Base-by-base conservation (phyloP, 495 filamentous ascomycete genomes). In the Daldinia grandis region DNA sequence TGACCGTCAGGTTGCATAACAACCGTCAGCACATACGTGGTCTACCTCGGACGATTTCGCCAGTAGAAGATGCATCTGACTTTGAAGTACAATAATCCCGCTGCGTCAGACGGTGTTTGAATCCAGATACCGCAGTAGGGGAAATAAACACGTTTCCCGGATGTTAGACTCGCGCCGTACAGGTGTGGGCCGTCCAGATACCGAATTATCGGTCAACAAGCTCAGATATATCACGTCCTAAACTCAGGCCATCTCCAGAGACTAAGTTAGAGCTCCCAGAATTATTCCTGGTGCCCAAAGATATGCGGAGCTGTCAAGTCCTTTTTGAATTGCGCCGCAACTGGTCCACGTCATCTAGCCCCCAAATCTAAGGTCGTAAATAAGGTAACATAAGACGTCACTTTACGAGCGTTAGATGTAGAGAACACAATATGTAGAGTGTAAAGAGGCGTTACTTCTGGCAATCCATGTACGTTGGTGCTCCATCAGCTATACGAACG, bases 321-420 rank as follows among this genome's bases (percentile, higher is more conserved):
- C 54, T 49, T 42, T 51, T 28, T 27, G 19, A 50, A 60, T 30
- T 54, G 70, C 58, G 65, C 58, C 59, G 65, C 62, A 73, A 73
- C 70, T 53, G 65, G 66, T 65, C 70, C 66, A 68, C 70, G 65
- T 69, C 70, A 69, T 66, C 70, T 38, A 69, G 70, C 70, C 70
- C 65, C 70, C 70, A 73, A 73, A 58, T 38, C 28, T 17, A 31
- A 42, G 24, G 35, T 37, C 24, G 12, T n/a, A 54, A 61, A 69
- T 42, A 27, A 58, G 62, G 57, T 27, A 50, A 66, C 61, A 37
- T 69, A 37, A 69, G 65, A 53, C 65, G 70, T 58, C 51, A 15
- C 49, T 73, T 73, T 73, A 73, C 70, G 70, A 73, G 62, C 28
- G 31, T 47, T 38, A 55, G 19, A 47, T 19, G 21, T 28, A 57